phyloP scores from a whole-genome alignment of 192 early-diverging fungal genomes.

The Backusella tarrabulga region DNA sequence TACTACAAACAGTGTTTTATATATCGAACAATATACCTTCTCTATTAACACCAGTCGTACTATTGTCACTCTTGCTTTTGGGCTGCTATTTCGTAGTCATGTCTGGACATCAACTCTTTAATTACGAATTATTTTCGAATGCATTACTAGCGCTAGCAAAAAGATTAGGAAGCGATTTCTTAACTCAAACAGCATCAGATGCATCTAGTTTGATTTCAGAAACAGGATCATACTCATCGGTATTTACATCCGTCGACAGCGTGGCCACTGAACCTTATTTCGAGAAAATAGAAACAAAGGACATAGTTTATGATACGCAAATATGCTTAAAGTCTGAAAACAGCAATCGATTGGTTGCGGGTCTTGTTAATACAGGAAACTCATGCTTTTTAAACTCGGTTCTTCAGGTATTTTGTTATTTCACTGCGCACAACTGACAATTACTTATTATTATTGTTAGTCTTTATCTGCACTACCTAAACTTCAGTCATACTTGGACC shows the following conservation, averaged over 20 bases:
- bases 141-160: not conserved
- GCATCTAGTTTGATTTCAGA: not conserved
- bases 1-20: not conserved
- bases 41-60: not conserved
- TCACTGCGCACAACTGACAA: not conserved
- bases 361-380: slow-evolving; percentile 87
- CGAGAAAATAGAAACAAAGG: not conserved
- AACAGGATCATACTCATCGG: not conserved
- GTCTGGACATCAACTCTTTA: not conserved
- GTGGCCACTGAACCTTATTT: not conserved
- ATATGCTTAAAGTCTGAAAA: not conserved
- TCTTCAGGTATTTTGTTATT: slow-evolving; percentile 60
- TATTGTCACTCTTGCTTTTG: not conserved
- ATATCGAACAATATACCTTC: not conserved
- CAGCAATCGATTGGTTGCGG: slow-evolving; percentile 29
- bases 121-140: not conserved
- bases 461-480: slow-evolving; percentile 18
- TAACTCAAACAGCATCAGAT: not conserved
- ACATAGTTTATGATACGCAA: not conserved
- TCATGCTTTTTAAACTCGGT: slow-evolving; percentile 93
- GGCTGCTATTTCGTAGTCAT: not conserved
- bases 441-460: not conserved
- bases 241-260: not conserved
- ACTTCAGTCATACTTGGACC: slow-evolving; percentile 6
- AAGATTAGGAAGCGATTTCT: not conserved